Evolutionary conservation across 2,329 filamentous ascomycete genomes (phyloP), one percentile per base, ranked within the genome.

Genomic region (Hymenoscyphus salicellus): DNA sequence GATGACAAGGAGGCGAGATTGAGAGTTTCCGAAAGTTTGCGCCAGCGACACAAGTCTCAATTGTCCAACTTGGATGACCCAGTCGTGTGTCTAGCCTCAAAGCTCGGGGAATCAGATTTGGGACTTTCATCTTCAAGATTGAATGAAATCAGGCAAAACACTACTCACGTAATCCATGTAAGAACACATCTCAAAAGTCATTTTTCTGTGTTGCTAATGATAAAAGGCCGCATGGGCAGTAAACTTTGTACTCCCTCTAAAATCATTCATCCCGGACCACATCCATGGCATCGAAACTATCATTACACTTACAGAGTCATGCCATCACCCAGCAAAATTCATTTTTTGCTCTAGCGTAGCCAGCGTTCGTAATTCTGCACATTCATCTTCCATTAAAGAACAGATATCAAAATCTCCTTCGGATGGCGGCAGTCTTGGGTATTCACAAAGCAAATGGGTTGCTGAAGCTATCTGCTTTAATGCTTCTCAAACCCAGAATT

Each of bases 401-500:
- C 36, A 17, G 11, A 38, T 38, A 2, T 76, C 80, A 1, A 61
- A 70, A 1, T 71, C 80, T 30, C 80, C 83, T 0, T 69, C 72
- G 2, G 75, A 79, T 41, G 79, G 82, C 0, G 80, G 80, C 1
- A 72, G 77, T 0, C 75, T 85, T 5, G 85, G 85, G 4, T 87
- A 87, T 68, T 81, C 82, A 1, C 79, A 79, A 32, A 86, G 83
- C 0, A 82, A 85, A 74, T 86, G 84, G 84, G 82, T 86, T 1
- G 84, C 83, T 1, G 85, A 87, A 75, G 77, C 77, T 20, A 80
- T 86, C 10, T 86, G 83, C 67, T 69, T 77, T 0, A 70, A 75
- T 5, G 80, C 80, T 3, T 17, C 72, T 56, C 63, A 73, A 17
- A 57, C 17, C 7, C 28, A 36, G 5, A 14, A 10, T 7, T 20